Percentiles rank a stretch among this genome's conserved stretches.
These are phyloP conservation scores for Wakefieldia striispora DNA, from an alignment of 768 basidiomycete species.

Conservation along the genomic window DNA sequence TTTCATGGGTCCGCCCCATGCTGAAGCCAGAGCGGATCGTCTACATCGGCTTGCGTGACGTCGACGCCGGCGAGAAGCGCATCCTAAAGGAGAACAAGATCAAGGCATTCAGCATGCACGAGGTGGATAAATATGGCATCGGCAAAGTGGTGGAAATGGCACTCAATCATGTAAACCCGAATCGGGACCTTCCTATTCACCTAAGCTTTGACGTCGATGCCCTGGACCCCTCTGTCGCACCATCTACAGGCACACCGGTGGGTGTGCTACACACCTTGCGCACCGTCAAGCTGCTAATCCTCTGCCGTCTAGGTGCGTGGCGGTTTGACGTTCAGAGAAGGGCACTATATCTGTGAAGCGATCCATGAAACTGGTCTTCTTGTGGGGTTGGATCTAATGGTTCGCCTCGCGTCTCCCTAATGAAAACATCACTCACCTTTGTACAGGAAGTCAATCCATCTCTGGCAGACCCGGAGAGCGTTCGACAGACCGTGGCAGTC, in stretches of 20 bases:
- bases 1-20: slow-evolving; percentile 59
- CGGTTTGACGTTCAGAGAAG: slow-evolving; percentile 94
- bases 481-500: slow-evolving; percentile 84
- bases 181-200: slow-evolving; percentile 83
- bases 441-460: slow-evolving; percentile 95
- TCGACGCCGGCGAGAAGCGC: slow-evolving; percentile 85
- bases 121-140: slow-evolving; percentile 86
- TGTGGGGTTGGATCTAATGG: slow-evolving; percentile 94
- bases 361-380: slow-evolving; percentile 90
- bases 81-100: slow-evolving; percentile 80
- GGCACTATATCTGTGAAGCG: slow-evolving; percentile 96
- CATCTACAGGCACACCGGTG: slow-evolving; percentile 90
- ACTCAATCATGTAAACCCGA: slow-evolving; percentile 88
- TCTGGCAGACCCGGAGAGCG: slow-evolving; percentile 70
- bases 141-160: slow-evolving; percentile 97
- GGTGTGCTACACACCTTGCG: not conserved
- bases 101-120: slow-evolving; percentile 90
- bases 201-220: slow-evolving; percentile 97
- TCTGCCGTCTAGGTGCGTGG: slow-evolving; percentile 67
- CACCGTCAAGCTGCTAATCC: not conserved
- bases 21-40: slow-evolving; percentile 77
- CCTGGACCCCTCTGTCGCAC: slow-evolving; percentile 92
- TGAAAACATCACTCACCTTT: slow-evolving; percentile 6
- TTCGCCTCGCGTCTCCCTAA: slow-evolving; percentile 31
- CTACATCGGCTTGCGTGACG: slow-evolving; percentile 96